Base-by-base conservation (phyloP, 768 basidiomycete species). In the Boletus sensibilis region DNA sequence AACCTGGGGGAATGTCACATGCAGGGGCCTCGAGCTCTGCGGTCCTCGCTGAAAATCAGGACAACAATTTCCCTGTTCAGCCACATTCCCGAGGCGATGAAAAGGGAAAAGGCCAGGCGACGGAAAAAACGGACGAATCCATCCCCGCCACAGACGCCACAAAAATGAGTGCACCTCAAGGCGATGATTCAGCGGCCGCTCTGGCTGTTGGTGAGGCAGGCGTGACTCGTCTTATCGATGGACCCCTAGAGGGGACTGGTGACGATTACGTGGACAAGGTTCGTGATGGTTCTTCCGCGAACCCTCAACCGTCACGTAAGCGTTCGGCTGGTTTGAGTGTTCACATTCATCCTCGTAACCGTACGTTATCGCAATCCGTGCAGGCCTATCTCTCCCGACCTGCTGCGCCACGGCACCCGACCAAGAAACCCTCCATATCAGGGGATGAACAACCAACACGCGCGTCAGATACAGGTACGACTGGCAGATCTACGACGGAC, bases 351-450 rank as follows among this genome's bases (percentile, higher is more conserved):
- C 69, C 70, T 40, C 77, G 77, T 54, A 70, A 75, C 57, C 76
- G 74, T 58, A 78, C 70, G 59, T 72, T 83, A 34, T 69, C 73
- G 41, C 76, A 81, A 52, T 77, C 80, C 14, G 75, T 84, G 4
- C 79, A 77, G 39, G 78, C 78, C 2, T 75, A 83, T 64, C 76
- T 84, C 47, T 59, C 61, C 12, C 53, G 49, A 7, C 54, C 64
- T 8, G 33, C 42, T 40, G 25, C 31, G 18, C 48, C 41, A 20
- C 57, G 57, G 52, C 53, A 43, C 40, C 37, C 42, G 33, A 23
- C 47, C 16, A 46, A 42, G 29, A 52, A 35, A 12, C 4, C 5
- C 25, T 21, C 29, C 3, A 18, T 12, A 34, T 33, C 23, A n/a
- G 9, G 43, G 54, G 38, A 38, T 14, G 4, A 42, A 38, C 53